Conservation (phyloP, 2,329 filamentous ascomycete genomes). For the Lachnellula cervina region DNA sequence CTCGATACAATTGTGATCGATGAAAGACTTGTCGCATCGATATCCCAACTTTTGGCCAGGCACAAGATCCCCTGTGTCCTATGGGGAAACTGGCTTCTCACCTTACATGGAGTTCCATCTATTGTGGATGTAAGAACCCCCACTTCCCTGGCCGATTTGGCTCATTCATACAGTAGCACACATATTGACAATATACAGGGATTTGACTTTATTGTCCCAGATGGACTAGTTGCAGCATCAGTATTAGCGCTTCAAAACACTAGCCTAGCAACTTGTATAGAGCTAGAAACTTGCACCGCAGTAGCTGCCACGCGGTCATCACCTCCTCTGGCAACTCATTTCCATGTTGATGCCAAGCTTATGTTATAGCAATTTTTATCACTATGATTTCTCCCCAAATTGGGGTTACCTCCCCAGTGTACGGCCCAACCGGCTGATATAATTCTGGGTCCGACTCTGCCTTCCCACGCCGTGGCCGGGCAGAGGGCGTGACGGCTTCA, state of each 20-base stretch:
- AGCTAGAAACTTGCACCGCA: not conserved
- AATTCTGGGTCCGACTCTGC: not conserved
- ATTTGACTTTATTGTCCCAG: not conserved
- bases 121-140: too few species aligned
- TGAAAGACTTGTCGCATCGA: too few species aligned
- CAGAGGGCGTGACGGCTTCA: not conserved
- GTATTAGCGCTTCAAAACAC: not conserved
- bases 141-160: too few species aligned
- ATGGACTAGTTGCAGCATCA: not conserved
- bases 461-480: not conserved
- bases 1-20: too few species aligned
- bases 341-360: not conserved
- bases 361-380: not conserved
- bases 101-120: too few species aligned
- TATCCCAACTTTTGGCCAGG: too few species aligned
- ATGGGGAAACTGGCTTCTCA: too few species aligned
- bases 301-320: not conserved
- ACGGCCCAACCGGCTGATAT: not conserved
- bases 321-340: not conserved
- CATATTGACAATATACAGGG: too few species aligned
- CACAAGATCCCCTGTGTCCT: too few species aligned
- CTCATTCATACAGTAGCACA: too few species aligned
- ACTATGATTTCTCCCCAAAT: not conserved
- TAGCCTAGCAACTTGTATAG: not conserved
- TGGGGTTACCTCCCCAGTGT: not conserved